These are phyloP conservation scores for Epichloe gansuensis DNA, from an alignment of 2,329 filamentous ascomycete species.

Conservation along the genomic window DNA sequence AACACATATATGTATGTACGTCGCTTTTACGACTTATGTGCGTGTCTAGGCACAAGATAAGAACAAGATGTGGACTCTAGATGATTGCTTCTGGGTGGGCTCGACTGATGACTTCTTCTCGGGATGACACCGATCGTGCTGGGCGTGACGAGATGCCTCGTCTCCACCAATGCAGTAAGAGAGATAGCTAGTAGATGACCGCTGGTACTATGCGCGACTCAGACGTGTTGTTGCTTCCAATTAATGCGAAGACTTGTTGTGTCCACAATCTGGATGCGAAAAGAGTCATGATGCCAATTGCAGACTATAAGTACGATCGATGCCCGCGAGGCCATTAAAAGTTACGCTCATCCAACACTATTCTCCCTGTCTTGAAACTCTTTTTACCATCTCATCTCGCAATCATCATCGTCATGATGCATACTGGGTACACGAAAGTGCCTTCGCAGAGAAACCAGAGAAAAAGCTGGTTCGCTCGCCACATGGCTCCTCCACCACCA, in stretches of 20 bases:
- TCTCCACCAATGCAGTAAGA: background rate
- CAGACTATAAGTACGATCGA: background rate
- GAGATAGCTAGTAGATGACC: background rate
- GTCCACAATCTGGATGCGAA: background rate
- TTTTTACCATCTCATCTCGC: no score
- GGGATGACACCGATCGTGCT: background rate
- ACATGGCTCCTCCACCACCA: constrained; percentile 26
- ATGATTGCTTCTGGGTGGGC: background rate
- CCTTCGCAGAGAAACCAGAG: constrained; percentile 17
- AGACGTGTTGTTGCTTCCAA: background rate
- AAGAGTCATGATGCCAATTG: background rate
- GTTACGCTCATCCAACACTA: no score
- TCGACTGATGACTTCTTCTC: background rate
- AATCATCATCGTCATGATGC: no score
- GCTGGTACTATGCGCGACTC: background rate
- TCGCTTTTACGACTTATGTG: background rate
- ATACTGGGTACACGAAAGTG: constrained; percentile 9
- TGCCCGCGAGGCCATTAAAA: background rate
- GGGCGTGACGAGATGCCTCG: background rate
- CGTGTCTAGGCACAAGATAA: background rate
- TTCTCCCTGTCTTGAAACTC: no score
- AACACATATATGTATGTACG: background rate
- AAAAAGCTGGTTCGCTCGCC: constrained; percentile 27
- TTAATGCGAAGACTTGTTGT: background rate
- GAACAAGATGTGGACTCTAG: background rate